These are phyloP conservation scores for Scopulariopsis brevicaulis DNA, from an alignment of 2,329 filamentous ascomycete species.

Conservation along the genomic window DNA sequence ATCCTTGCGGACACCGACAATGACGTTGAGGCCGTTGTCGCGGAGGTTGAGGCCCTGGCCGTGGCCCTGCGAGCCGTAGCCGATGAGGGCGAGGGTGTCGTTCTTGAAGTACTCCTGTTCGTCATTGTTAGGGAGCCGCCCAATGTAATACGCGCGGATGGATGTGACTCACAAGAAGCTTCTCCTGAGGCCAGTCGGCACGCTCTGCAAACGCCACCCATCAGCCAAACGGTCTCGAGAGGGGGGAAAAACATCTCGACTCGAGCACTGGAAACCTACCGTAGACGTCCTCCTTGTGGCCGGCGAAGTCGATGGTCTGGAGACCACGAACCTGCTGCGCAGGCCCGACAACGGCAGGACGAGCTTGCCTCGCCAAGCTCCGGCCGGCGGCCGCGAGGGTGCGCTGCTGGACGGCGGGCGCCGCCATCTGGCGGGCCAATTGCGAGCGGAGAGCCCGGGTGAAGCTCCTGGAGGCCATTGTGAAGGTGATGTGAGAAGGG, in stretches of 20 bases:
- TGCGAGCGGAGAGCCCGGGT: conserved; percentile 54
- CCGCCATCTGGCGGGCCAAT: conserved; percentile 51
- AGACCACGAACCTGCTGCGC: conserved; percentile 72
- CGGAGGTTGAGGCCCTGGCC: conserved; percentile 98
- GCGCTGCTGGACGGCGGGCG: conserved; percentile 49
- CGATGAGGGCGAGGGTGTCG: conserved; percentile 97
- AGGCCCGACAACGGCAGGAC: conserved; percentile 34
- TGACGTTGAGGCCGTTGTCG: conserved; percentile 99
- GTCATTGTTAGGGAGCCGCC: neutral
- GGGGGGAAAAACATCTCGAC: neutral
- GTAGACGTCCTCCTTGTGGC: conserved; percentile 87
- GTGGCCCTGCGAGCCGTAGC: conserved; percentile 96
- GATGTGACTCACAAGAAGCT: conserved; percentile 68
- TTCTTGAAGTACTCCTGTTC: conserved; percentile 96
- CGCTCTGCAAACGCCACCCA: conserved; percentile 54
- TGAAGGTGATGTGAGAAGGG: conserved; percentile 17
- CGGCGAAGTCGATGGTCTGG: conserved; percentile 99
- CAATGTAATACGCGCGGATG: neutral
- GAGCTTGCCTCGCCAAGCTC: conserved; percentile 41
- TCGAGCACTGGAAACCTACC: conserved; percentile 40
- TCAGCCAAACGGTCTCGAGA: neutral
- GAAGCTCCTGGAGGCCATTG: conserved; percentile 70
- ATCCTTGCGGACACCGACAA: conserved; percentile 96
- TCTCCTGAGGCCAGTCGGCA: conserved; percentile 96
- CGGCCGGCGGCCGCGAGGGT: conserved; percentile 47